phyloP scores from a whole-genome alignment of 2,329 filamentous ascomycete genomes.

The Trichoderma hamatum region DNA sequence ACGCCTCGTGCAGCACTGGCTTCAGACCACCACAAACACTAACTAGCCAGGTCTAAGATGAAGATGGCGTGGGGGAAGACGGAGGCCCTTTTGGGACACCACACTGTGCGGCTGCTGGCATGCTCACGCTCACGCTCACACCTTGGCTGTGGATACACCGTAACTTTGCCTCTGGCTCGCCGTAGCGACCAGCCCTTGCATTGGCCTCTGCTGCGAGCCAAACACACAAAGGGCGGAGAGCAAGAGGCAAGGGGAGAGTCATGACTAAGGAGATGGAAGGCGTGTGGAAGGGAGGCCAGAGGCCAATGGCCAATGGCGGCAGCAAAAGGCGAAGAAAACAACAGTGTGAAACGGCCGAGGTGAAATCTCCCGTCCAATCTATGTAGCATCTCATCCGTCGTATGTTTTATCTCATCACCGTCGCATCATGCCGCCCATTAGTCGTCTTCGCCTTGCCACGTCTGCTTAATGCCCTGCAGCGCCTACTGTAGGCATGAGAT shows the following conservation, averaged over 20 bases:
- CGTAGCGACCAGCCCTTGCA: constrained; percentile 21
- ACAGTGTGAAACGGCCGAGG: constrained; percentile 12
- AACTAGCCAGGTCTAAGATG: not conserved
- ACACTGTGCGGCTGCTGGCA: constrained; percentile 25
- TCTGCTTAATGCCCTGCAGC: constrained; percentile 18
- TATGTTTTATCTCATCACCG: constrained; percentile 17
- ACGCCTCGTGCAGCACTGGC: constrained; percentile 5
- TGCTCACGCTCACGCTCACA: constrained; percentile 14
- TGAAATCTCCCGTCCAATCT: not conserved
- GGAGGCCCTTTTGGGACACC: constrained; percentile 20
- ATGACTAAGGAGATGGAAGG: constrained; percentile 22
- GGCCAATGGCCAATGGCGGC: constrained; percentile 1
- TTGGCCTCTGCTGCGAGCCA: constrained; percentile 8
- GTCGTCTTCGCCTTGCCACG: constrained; percentile 18
- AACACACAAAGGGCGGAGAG: constrained; percentile 18
- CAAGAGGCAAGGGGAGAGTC: not conserved
- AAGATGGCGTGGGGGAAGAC: constrained; percentile 16
- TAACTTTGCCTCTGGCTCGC: constrained; percentile 12
- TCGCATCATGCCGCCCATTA: constrained; percentile 3
- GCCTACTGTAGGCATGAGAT: not conserved
- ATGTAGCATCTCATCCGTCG: constrained; percentile 4
- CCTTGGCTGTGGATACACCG: constrained; percentile 17
- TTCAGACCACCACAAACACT: not conserved
- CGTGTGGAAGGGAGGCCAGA: constrained; percentile 17
- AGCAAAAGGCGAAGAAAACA: not conserved